phyloP scores from a whole-genome alignment of 2,329 filamentous ascomycete genomes.

The Aspergillus hortae region DNA sequence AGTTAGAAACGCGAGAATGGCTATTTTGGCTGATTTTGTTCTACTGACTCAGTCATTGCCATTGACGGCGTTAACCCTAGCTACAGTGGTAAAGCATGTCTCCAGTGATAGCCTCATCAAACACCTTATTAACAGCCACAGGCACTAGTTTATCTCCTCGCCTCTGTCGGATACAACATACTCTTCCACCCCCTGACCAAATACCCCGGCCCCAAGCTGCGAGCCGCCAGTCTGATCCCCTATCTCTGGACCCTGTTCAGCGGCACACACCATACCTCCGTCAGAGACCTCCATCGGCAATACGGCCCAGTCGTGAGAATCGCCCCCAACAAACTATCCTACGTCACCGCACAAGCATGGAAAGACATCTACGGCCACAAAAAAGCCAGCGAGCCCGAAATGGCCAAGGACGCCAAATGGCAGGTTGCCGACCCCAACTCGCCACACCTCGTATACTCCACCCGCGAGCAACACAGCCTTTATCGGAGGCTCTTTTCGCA shows the following conservation, averaged over 20 bases:
- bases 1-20: no score
- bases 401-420: not conserved
- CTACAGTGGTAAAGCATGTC: no score
- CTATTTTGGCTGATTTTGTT: no score
- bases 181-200: not conserved
- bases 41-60: no score
- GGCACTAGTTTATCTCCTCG: not conserved
- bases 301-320: not conserved
- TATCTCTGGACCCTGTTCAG: not conserved
- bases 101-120: no score
- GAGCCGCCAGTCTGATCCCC: not conserved
- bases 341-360: slow-evolving; percentile 1
- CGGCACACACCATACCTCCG: not conserved
- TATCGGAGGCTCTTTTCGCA: not conserved
- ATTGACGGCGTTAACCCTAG: no score
- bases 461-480: slow-evolving; percentile 17
- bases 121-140: no score
- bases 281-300: not conserved
- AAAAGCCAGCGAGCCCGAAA: not conserved
- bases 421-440: slow-evolving; percentile 1
- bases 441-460: not conserved
- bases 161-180: not conserved
- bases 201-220: not conserved
- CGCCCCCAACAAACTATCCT: not conserved
- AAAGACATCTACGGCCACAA: slow-evolving; percentile 3